Percentiles rank a stretch among this genome's conserved stretches.
phyloP scores from a whole-genome alignment of 2,329 filamentous ascomycete species.

The Emydomyces testavorans region DNA sequence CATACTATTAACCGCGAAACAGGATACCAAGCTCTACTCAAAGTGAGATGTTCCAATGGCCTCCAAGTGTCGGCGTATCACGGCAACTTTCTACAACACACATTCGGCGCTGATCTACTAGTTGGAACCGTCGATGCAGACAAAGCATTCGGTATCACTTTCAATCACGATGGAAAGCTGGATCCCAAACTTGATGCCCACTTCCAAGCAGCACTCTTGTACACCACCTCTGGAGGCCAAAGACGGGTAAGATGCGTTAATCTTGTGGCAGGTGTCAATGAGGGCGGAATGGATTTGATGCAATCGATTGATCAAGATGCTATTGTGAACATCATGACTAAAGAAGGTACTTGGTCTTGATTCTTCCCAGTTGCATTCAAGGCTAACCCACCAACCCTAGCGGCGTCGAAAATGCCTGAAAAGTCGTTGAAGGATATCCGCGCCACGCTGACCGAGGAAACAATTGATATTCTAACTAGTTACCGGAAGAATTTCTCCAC shows the following conservation, averaged over 20 bases:
- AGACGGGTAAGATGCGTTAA: conserved; percentile 87
- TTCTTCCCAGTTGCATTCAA: background rate
- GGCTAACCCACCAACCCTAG: conserved; percentile 31
- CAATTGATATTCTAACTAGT: conserved; percentile 78
- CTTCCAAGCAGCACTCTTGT: conserved; percentile 89
- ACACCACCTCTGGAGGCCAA: conserved; percentile 82
- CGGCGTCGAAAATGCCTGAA: conserved; percentile 71
- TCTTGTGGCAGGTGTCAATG: conserved; percentile 81
- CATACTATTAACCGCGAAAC: conserved; percentile 82
- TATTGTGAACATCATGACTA: conserved; percentile 75
- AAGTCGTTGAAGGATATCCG: conserved; percentile 73
- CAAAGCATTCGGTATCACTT: conserved; percentile 82
- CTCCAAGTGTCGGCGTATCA: conserved; percentile 89
- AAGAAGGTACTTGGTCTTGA: conserved; percentile 48
- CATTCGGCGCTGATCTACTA: conserved; percentile 86
- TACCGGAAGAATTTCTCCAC: conserved; percentile 90
- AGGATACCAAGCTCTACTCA: conserved; percentile 93
- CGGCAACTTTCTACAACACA: conserved; percentile 92
- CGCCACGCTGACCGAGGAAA: conserved; percentile 72
- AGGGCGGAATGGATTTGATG: conserved; percentile 70
- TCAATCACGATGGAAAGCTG: conserved; percentile 94
- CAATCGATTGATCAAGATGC: conserved; percentile 95
- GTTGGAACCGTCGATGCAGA: conserved; percentile 87
- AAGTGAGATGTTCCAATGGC: conserved; percentile 94
- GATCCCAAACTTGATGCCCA: conserved; percentile 93